Base-by-base conservation (phyloP, 2,329 filamentous ascomycete genomes). In the Epicoccum nigrum region DNA sequence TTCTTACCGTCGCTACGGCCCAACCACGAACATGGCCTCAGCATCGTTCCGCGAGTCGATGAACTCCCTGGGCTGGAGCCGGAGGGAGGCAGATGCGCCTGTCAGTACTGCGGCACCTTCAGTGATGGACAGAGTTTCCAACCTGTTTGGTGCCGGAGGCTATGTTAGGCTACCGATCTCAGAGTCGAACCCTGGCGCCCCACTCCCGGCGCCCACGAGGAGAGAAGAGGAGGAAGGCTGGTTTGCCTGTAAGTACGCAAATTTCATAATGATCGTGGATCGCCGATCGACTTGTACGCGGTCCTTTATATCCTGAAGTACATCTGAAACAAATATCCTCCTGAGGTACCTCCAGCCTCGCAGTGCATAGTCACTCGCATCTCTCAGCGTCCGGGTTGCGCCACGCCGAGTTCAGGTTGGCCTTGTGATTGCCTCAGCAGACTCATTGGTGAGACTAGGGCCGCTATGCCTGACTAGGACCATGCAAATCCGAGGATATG, bases 221-320 rank as follows among this genome's bases (percentile, higher is more conserved):
- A 86, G 92, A 64, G 92, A 97, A 71, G 94, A 97, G 75, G 93
- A 97, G 72, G 94, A 97, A 77, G 90, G 87, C 59, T 97, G 90
- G 86, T 92, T 97, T 84, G 87, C 89, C 68, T 81, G 94, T 99
- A 85, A 93, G 94, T 69, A 45, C 56, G 28, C 44, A 23, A 86
- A 66, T 72, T 38, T 54, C 51, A 45, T 64, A 55, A 59, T 54
- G 35, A n/a, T 66, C 58, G 55, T 60, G 42, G 28, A 44, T 38
- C n/a, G 50, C 33, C 48, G 34, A 40, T 44, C 39, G 34, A 16
- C 39, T 35, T 45, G 35, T 39, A 23, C 16, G 45, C 41, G 40
- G 28, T 37, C 32, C 45, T 23, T 25, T 43, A 30, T 49, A 54
- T 53, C 54, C 41, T 46, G 39, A 45, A 49, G 38, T 54, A 54